Evolutionary conservation across 495 filamentous ascomycete species (phyloP), one percentile per base, ranked within the genome.

Genomic region (Tuber magnatum): DNA sequence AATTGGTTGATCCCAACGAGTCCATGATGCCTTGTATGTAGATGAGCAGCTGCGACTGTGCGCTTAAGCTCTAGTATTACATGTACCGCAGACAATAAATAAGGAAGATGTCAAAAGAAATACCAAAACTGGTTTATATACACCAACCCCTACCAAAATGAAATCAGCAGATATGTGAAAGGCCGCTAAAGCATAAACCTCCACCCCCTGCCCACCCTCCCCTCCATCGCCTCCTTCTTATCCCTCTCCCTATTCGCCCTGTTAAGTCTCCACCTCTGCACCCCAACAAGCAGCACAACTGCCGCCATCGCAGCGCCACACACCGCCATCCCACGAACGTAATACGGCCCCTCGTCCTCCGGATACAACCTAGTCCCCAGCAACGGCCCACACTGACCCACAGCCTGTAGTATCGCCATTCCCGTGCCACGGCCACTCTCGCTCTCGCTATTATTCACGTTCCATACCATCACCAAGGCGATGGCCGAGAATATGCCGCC

Each of bases 251-350:
- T 83, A 75, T 94, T 94, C 85, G 90, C 88, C 86, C 88, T 89
- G 16, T 81, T 83, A 40, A 93, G 84, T 40, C 90, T 84, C 42
- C 80, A 79, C 69, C 92, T 87, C 77, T 93, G 82, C 24, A 80
- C 74, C 32, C 87, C 69, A 0, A 90, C 88, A 32, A 92, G 83
- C 3, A 90, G 41, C 0, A 85, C 87, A 68, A 88, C 92, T 83
- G 92, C 89, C 75, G 90, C 86, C 88, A 92, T 91, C 79, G 93
- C 92, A 3, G 87, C 89, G 0, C 90, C 91, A 81, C 91, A 92
- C 61, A 92, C 85, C 24, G 83, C 84, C 86, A 91, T 91, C 0
- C 92, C 91, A 72, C 85, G 87, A n/a, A 86, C 81, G 77, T 89
- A 93, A n/a, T 88, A 88, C 5, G 92, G 92, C 2, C 80, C 84